Conservation (phyloP, 768 basidiomycete species). For the Pleurotus djamor region DNA sequence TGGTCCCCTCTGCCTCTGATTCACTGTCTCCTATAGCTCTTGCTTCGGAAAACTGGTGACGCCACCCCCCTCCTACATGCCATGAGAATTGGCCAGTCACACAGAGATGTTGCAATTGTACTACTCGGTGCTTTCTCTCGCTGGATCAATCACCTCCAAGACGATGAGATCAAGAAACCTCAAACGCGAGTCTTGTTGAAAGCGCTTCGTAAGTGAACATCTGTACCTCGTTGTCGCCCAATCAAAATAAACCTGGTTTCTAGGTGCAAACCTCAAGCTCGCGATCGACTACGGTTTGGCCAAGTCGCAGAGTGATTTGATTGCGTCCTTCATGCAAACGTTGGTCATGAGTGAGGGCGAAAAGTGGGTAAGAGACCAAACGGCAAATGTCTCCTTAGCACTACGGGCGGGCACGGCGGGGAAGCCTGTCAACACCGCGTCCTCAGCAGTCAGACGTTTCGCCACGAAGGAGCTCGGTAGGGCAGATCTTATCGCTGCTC, state of each 20-base stretch:
- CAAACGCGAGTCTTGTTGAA: conserved; percentile 74
- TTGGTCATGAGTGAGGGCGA: conserved; percentile 97
- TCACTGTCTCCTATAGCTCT: conserved; percentile 39
- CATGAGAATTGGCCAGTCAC: conserved; percentile 73
- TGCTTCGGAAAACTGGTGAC: conserved; percentile 83
- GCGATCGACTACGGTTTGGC: conserved; percentile 89
- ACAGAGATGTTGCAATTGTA: conserved; percentile 83
- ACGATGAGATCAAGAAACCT: conserved; percentile 69
- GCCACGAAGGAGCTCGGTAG: conserved; percentile 84
- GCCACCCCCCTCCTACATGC: conserved; percentile 90
- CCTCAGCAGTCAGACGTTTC: conserved; percentile 77
- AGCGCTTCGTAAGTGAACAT: conserved; percentile 59
- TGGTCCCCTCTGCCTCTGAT: background rate
- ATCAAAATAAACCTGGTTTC: background rate
- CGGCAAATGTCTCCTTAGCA: conserved; percentile 65
- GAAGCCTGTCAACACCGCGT: conserved; percentile 75
- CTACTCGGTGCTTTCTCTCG: conserved; percentile 89
- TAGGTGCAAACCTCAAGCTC: conserved; percentile 83
- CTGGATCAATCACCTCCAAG: conserved; percentile 86
- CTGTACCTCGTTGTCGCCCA: conserved; percentile 3
- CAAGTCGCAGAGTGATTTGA: conserved; percentile 78
- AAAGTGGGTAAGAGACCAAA: conserved; percentile 78
- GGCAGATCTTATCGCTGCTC: conserved; percentile 71
- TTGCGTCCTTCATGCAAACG: conserved; percentile 92
- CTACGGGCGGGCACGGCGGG: conserved; percentile 66